Evolutionary conservation across 78 protist species (phyloP), one percentile per base, ranked within the genome.

Genomic region (Diacronema lutheri): DNA sequence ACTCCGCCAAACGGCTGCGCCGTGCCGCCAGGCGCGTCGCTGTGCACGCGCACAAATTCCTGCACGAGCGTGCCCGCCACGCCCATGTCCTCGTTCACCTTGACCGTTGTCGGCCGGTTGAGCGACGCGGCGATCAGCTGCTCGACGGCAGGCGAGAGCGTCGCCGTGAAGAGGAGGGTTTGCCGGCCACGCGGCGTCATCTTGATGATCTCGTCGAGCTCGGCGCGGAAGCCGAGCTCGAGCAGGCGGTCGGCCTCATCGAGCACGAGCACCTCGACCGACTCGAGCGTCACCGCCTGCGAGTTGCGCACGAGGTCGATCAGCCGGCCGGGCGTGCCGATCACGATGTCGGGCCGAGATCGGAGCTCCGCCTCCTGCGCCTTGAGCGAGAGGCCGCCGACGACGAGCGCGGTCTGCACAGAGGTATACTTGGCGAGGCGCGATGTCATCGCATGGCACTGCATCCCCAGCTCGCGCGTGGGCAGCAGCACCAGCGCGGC

Each of bases 301-400:
- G 81, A 50, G 81, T 64, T 69, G 60, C 57, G 56, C 25, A 69
- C 13, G 40, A 68, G 71, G 38, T 83, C 87, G 13, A 74, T 14
- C 55, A 97, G 38, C 13, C 99, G 81, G 35, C 99, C 99, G 0
- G 98, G 98, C 13, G 99, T 97, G 38, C 97, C 98, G 29, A 97
- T 88, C 21, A 97, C 87, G n/a, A 97, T 71, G 82, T 97, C 97
- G 33, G 21, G 95, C 97, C 46, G 91, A 66, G 33, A 94, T 37
- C n/a, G 35, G 16, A 95, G 38, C 33, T 64, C 95, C 25, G 77
- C 78, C 68, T 76, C 88, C 71, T 95, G 96, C 55, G 74, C 82
- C 13, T 79, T 69, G 58, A 71, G 56, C 12, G 88, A 38, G 20
- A 92, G 90, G 41, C 97, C 97, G 35, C 71, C 71, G 25, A 64